phyloP scores from a whole-genome alignment of 371 early-diverging fungal species.

The Mortierella sp. region DNA sequence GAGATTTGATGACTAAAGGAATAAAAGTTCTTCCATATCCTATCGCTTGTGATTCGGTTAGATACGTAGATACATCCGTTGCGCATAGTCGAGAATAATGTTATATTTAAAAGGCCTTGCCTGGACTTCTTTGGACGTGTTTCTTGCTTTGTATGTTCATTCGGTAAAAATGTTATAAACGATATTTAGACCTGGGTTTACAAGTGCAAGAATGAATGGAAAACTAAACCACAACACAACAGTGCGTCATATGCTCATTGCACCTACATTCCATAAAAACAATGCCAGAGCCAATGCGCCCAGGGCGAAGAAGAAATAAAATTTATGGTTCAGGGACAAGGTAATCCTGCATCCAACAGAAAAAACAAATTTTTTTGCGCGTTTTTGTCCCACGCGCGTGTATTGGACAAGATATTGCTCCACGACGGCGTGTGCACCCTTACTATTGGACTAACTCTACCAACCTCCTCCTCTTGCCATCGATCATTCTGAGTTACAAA shows the following conservation, averaged over 20 bases:
- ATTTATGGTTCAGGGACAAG: neutral
- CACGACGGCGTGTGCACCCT: slow-evolving; percentile 1
- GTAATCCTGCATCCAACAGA: neutral
- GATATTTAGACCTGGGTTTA: neutral
- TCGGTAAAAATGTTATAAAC: slow-evolving; percentile 14
- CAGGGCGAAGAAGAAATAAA: neutral
- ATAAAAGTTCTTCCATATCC: no score
- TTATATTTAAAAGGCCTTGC: neutral
- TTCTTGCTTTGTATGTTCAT: neutral
- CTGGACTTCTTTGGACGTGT: neutral
- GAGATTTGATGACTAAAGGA: no score
- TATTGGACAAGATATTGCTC: slow-evolving; percentile 6
- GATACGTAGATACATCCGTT: no score
- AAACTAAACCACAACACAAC: neutral
- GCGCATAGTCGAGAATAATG: no score
- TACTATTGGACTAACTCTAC: neutral
- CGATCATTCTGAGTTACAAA: neutral
- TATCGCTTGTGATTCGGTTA: no score
- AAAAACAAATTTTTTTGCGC: neutral
- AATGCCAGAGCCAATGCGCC: no score
- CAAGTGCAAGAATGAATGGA: no score
- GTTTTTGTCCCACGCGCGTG: neutral
- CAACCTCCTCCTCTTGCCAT: neutral
- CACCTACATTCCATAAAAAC: no score
- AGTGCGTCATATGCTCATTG: no score